Base-by-base conservation (phyloP, 306 rosid species). In the Leucaena leucocephala region DNA sequence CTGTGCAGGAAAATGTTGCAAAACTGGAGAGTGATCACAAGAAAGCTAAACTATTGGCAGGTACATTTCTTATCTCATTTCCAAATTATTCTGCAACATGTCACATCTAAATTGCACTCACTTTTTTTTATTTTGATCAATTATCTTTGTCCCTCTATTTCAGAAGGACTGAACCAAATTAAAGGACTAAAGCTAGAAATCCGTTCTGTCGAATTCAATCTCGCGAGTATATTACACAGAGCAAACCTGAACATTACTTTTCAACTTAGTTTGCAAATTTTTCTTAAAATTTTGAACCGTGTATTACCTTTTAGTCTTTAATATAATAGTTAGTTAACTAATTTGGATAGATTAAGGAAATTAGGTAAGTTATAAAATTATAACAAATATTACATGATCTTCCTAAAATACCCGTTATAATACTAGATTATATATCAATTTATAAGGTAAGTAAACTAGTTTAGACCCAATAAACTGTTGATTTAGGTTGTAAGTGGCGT, bases 1-100 rank as follows among this genome's bases (percentile, higher is more conserved):
- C 89, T 40, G 74, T 95, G 4, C 87, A 87, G 58, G 97, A 95
- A 61, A 91, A 91, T 87, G 83, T 87, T 50, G 83, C 50, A 54
- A 91, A 88, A 80, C 96, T 95, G 19, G 92, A 84, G 69, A 82
- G 80, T 6, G 98, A 95, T 85, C 98, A 95, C 89, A 85, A 85
- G 83, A 90, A 91, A 15, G 87, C 98, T 67, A 92, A 84, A 85
- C 39, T 76, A 68, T 80, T 95, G 77, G 98, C 97, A 33, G 92
- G 98, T 95, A 81, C 57, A 36, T 55, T 27, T 55, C 45, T n/a
- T 55, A 4, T 48, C 34, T 45, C 70, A 75, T 66, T 48, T 46
- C 45, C 38, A 27, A 59, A 59, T 59, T 72, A 59, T 48, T 74
- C 71, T 17, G 21, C 43, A 68, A 7, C 64, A 19, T 11, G 16